Evolutionary conservation across 164 flowering plant genomes (phyloP).

Genomic region (Magnolia officinalis): DNA sequence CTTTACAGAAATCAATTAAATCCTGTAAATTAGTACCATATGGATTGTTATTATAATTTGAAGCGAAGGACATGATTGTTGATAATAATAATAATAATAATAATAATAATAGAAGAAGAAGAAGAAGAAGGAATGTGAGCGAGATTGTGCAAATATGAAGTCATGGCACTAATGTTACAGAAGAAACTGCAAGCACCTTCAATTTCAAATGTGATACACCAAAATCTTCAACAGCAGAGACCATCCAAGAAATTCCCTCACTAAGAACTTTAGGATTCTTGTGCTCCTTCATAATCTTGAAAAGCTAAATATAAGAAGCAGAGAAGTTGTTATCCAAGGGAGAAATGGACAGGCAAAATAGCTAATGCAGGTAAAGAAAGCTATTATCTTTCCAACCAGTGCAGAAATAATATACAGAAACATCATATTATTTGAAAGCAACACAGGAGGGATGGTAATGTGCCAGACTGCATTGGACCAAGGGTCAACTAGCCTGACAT

Average conservation of each 20-base stretch:
- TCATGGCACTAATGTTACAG: neutral
- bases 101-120: neutral
- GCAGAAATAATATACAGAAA: too few species aligned
- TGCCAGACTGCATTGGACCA: too few species aligned
- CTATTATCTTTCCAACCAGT: neutral
- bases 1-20: constrained; percentile 95
- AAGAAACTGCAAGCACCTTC: constrained; percentile 50
- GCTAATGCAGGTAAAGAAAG: too few species aligned
- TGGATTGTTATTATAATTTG: neutral
- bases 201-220: constrained; percentile 79
- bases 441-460: too few species aligned
- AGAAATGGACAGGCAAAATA: neutral
- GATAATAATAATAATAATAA: neutral
- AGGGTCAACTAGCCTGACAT: too few species aligned
- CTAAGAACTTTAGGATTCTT: constrained; percentile 99
- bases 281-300: constrained; percentile 97
- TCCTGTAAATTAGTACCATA: constrained; percentile 42
- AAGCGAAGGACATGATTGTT: neutral
- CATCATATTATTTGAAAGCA: neutral
- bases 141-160: neutral
- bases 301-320: constrained; percentile 43
- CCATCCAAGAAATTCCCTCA: constrained; percentile 96
- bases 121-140: neutral
- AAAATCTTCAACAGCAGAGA: constrained; percentile 92
- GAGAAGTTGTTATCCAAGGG: neutral